Base-by-base conservation (phyloP, 768 basidiomycete genomes). In the Pulveroboletus sp. region DNA sequence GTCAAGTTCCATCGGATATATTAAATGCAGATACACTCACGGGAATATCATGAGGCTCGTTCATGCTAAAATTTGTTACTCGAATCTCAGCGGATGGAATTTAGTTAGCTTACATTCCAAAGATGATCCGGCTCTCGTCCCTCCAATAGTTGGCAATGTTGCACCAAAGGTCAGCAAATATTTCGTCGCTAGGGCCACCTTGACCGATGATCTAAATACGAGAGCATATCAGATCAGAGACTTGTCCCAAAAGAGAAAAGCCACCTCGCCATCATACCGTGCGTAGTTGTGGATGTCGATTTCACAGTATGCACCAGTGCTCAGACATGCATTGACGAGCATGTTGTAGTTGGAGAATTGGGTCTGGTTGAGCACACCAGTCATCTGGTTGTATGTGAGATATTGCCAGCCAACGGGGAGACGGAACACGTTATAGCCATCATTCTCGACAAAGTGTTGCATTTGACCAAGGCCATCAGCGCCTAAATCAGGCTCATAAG, bases 271-370 rank as follows among this genome's bases (percentile, higher is more conserved):
- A 42, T 82, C 70, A 68, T 72, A 83, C 25, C 82, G 68, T 20
- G 79, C 82, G 47, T 82, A 82, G 62, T 82, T 84, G 63, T 81
- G 80, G 34, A 78, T 71, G 62, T 83, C 82, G 42, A 84, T 72
- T 55, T 76, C 76, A 49, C 76, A 83, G 38, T 64, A 68, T 13
- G 79, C 76, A 0, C 80, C 80, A 3, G 76, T 74, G 7, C 50
- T 60, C 54, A 84, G 61, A 56, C 77, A 76, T 19, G 49, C 63
- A 1, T 50, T 27, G 19, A 58, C 53, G 50, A 49, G 73, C 73
- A 61, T 80, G 72, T 84, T 75, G 56, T 82, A 83, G 49, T 75
- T 63, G 1, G 63, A 60, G 46, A 82, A 73, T 49, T 76, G 77
- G 10, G 58, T 64, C 10, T 69, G 52, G 61, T 76, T 63, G 23